Base-by-base conservation (phyloP, 1,139 yeast species). In the Yarrowia galli region DNA sequence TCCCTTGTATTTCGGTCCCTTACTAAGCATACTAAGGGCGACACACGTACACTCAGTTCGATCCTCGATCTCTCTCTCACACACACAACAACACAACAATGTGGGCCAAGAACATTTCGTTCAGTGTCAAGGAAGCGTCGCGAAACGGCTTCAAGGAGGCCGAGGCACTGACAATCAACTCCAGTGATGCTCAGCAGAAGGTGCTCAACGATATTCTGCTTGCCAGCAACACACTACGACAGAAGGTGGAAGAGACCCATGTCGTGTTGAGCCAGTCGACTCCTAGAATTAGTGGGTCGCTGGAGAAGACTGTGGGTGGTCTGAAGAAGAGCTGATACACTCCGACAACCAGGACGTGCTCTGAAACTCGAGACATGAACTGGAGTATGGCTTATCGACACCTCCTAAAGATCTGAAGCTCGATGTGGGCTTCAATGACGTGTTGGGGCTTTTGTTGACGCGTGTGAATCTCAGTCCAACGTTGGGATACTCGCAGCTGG, bases 81-180 rank as follows among this genome's bases (percentile, higher is more conserved):
- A 28, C 32, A n/a, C n/a, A n/a, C 32, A 28, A 28, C 8, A 28
- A 8, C 6, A 28, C 32, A 7, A 28, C 32, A 28, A 61, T 61
- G 66, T 61, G 66, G 66, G 56, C 56, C 1, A 46, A 46, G n/a
- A 46, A 45, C 45, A 23, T 61, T 0, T 46, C 66, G 18, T 61
- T 61, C 36, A 15, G 36, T 3, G 54, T 61, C 56, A 61, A 61
- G 43, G 46, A 35, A 5, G 36, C 22, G 35, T 46, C 66, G 20
- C 49, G 66, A n/a, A 46, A 61, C 35, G 56, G 56, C 20, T 48
- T 61, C 56, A 61, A 61, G 8, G 66, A 61, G 56, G 66, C 66
- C 38, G 66, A 46, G 49, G 56, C 66, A 6, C 46, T 46, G 36
- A 48, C 66, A 2, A n/a, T 48, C 45, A 48, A 46, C 38, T 35